A percentile compares a stretch with the other conserved stretches of the same genome.
Conservation (phyloP, 306 rosid species). For the Cotoneaster glaucophyllus region DNA sequence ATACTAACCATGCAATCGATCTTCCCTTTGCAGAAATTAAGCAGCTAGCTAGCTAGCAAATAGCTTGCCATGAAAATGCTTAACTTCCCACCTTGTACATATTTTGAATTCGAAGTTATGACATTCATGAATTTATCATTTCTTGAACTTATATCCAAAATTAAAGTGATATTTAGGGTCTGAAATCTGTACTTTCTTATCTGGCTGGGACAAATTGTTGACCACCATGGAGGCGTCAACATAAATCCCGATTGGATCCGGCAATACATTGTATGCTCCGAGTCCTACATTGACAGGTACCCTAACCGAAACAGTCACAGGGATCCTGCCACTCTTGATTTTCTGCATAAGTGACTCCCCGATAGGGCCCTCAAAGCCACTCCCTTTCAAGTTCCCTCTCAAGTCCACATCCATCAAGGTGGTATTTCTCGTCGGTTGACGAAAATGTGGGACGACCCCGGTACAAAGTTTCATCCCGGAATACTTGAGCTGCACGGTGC, state of each 20-base stretch:
- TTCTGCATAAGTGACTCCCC: constrained; percentile 12
- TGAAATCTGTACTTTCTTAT: constrained; percentile 11
- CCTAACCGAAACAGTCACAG: constrained; percentile 1
- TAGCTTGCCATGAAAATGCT: background rate
- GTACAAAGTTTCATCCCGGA: constrained; percentile 12
- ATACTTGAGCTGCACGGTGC: constrained; percentile 10
- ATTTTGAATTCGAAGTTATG: background rate
- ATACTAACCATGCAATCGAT: background rate
- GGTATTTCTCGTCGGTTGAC: constrained; percentile 9
- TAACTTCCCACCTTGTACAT: background rate
- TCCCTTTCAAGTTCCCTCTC: constrained; percentile 6
- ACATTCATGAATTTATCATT: background rate
- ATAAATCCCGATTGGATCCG: background rate
- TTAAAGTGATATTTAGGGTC: background rate
- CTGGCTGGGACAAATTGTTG: constrained; percentile 8
- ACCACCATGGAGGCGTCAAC: constrained; percentile 19
- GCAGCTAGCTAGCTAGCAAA: background rate
- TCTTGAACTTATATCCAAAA: background rate
- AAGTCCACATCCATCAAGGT: constrained; percentile 5
- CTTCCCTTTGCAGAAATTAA: background rate
- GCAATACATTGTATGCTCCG: background rate
- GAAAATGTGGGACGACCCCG: constrained; percentile 15
- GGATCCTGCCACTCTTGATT: constrained; percentile 11
- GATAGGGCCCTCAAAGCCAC: background rate
- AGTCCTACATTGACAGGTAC: constrained; percentile 5